Percentiles rank a stretch among this genome's conserved stretches.
Conservation (phyloP, 1,284 basidiomycete species). For the Ceratobasidium sp. region DNA sequence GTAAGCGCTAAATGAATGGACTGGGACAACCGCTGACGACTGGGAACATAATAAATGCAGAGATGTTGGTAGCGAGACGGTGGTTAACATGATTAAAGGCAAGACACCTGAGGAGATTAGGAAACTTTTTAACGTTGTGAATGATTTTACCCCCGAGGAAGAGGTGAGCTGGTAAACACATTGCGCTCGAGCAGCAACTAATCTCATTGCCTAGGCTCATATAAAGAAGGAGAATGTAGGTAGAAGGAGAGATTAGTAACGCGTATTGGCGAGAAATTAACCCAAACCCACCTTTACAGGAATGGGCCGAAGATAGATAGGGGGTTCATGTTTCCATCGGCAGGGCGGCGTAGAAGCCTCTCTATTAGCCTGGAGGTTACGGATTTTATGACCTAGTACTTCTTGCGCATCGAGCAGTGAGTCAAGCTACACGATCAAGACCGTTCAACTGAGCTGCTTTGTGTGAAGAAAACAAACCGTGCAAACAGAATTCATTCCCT, state of each 20-base stretch:
- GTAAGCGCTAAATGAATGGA: conserved; percentile 53
- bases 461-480: too few relatives aligned
- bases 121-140: conserved; percentile 96
- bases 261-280: too few relatives aligned
- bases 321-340: too few relatives aligned
- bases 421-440: too few relatives aligned
- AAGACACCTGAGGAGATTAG: conserved; percentile 97
- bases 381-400: too few relatives aligned
- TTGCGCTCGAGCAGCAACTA: not conserved
- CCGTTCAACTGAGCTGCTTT: too few relatives aligned
- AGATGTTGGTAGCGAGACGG: conserved; percentile 73
- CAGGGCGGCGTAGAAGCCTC: too few relatives aligned
- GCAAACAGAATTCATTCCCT: too few relatives aligned
- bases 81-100: conserved; percentile 98
- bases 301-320: too few relatives aligned
- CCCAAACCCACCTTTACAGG: too few relatives aligned
- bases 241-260: conserved; percentile 44
- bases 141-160: conserved; percentile 99
- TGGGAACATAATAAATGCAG: conserved; percentile 51
- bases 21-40: not conserved
- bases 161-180: conserved; percentile 73
- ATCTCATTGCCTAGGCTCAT: conserved; percentile 76
- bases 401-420: too few relatives aligned
- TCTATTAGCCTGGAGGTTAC: too few relatives aligned
- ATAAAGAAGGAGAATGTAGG: conserved; percentile 99